Evolutionary conservation across 208 protist species (phyloP), one percentile per base, ranked within the genome.

Genomic region (Trypanosoma melophagium): DNA sequence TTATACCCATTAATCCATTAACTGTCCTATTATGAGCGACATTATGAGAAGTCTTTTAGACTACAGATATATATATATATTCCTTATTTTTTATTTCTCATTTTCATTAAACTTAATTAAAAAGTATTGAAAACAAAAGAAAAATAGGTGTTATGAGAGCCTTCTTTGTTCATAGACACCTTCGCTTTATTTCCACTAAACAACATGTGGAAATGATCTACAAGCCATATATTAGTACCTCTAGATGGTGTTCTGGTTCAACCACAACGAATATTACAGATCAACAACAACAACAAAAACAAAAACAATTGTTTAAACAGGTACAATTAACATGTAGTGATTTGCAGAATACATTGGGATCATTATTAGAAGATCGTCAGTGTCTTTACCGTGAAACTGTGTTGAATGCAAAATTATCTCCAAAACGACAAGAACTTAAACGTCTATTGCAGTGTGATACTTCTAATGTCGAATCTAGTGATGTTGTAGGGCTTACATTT

Each of bases 321-420:
- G 54, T 74, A 12, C 7, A 50, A 12, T 35, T 31, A 16, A 25
- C 54, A 13, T 68, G 60, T 47, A 51, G 45, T 24, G 24, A 19
- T 1, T 49, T 74, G 25, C 54, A 59, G 8, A n/a, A 35, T 22
- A 25, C 42, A 28, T 16, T 83, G 2, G 25, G 28, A 10, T 59
- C 66, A 4, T 54, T 84, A 2, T 55, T 85, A 2, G 72, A 81
- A 44, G 76, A 85, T 67, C 70, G 80, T 24, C 74, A 77, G 13
- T 71, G 72, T n/a, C 56, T 70, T n/a, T 85, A 85, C 51, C 76
- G 72, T 52, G 60, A 73, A 31, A 64, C 56, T 22, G 71, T 76
- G 16, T n/a, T 84, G n/a, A 10, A 25, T 28, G 65, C 38, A 17
- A 58, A 67, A 35, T 35, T 81, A 24, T 44, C 16, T 42, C 70